Evolutionary conservation across 2,329 filamentous ascomycete genomes (phyloP).

Genomic region (Dryadomyces quercivorus): DNA sequence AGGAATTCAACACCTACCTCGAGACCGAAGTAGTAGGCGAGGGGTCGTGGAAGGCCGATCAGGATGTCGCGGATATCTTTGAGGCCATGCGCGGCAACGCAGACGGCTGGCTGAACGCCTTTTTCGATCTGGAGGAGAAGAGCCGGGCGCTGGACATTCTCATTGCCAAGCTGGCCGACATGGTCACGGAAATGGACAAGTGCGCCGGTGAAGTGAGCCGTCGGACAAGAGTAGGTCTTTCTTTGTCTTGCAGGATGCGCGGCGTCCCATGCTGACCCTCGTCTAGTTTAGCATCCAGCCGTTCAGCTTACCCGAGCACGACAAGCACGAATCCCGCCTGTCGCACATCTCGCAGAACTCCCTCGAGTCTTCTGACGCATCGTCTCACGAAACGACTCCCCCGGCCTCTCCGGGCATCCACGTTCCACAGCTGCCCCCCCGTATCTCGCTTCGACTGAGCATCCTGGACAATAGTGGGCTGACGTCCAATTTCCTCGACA

Average conservation of each 20-base stretch:
- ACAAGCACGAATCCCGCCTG: constrained; percentile 2
- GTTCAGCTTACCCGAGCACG: constrained; percentile 10
- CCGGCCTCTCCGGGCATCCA: constrained; percentile 9
- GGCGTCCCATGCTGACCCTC: neutral
- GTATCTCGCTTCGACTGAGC: constrained; percentile 16
- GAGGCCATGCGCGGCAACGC: constrained; percentile 87
- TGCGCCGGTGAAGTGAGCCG: constrained; percentile 75
- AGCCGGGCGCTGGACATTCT: constrained; percentile 57
- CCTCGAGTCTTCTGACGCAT: constrained; percentile 3
- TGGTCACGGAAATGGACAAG: constrained; percentile 76
- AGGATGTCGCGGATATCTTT: constrained; percentile 49
- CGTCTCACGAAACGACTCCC: constrained; percentile 9
- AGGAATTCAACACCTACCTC: constrained; percentile 67
- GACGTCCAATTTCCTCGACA: constrained; percentile 11
- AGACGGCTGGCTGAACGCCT: constrained; percentile 76
- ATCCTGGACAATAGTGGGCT: constrained; percentile 7
- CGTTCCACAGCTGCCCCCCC: constrained; percentile 14
- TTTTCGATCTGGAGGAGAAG: constrained; percentile 63
- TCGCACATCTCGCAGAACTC: constrained; percentile 8
- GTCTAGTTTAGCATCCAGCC: constrained; percentile 18
- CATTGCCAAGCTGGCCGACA: constrained; percentile 59
- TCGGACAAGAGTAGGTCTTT: constrained; percentile 52
- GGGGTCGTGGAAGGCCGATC: constrained; percentile 43
- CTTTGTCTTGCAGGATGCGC: too few species aligned
- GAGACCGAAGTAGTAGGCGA: constrained; percentile 45